phyloP scores from a whole-genome alignment of 805 yeast species.

The Torulaspora maleeae region DNA sequence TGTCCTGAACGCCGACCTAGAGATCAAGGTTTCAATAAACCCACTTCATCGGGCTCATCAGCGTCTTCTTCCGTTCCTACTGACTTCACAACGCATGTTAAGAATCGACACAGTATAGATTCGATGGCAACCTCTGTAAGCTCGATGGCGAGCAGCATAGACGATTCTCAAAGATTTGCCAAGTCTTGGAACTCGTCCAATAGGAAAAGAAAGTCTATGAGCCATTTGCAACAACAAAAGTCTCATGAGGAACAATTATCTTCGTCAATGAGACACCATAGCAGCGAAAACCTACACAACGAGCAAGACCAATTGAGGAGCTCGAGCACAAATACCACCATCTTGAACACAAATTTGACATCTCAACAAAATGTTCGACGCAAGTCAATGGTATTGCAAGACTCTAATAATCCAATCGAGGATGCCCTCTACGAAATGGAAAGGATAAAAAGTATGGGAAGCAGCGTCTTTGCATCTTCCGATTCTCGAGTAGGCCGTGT shows the following conservation, averaged over 20 bases:
- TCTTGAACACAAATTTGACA: slow-evolving; percentile 10
- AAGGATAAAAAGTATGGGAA: slow-evolving; percentile 24
- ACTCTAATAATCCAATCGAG: slow-evolving; percentile 28
- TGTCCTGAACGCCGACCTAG: neutral
- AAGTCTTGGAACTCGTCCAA: slow-evolving; percentile 36
- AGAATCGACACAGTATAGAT: slow-evolving; percentile 29
- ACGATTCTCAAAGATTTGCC: slow-evolving; percentile 34
- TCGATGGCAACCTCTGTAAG: slow-evolving; percentile 35
- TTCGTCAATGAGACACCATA: neutral
- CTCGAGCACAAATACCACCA: slow-evolving; percentile 21
- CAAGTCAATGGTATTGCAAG: slow-evolving; percentile 30
- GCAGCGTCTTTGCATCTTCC: slow-evolving; percentile 16
- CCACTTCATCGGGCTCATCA: slow-evolving; percentile 24
- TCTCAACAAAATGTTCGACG: slow-evolving; percentile 16
- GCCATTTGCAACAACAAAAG: slow-evolving; percentile 16
- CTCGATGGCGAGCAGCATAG: slow-evolving; percentile 33
- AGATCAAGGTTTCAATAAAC: slow-evolving; percentile 5
- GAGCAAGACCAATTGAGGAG: slow-evolving; percentile 10
- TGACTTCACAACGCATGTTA: slow-evolving; percentile 30
- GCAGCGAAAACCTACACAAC: neutral
- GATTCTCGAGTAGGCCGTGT: slow-evolving; percentile 23
- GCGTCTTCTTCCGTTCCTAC: slow-evolving; percentile 33
- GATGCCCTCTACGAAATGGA: slow-evolving; percentile 34
- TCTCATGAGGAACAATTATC: neutral
- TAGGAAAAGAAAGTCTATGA: slow-evolving; percentile 32